Evolutionary conservation across 371 early-diverging fungal species (phyloP), one percentile per base, ranked within the genome.

Genomic region (Mortierella sp.): DNA sequence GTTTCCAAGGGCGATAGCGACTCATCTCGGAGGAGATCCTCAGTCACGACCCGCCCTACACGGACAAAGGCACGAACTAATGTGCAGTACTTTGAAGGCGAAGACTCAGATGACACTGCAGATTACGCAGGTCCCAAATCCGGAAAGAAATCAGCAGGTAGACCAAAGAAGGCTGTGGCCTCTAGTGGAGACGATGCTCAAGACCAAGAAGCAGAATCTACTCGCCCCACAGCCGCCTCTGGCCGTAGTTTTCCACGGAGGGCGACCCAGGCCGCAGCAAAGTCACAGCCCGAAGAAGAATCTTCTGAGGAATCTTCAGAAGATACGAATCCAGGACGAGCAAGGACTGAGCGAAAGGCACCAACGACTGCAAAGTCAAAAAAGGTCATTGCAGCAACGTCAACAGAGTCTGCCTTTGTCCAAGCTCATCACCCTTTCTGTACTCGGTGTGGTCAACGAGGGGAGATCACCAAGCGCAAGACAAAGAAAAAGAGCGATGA

Each of bases 171-270:
- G 45, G 43, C 68, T 37, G 37, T 37, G 18, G 56, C 64, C 12
- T 77, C 79, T n/a, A 77, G 79, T 50, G 72, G 77, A 23, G 77
- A 77, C 15, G 79, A 77, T 66, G 70, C 23, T n/a, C 69, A 65
- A 30, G 72, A 72, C 45, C 79, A 62, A 51, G 76, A 75, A 11
- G 70, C 46, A 23, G 72, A 77, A 26, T 57, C 68, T 11, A 65
- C 68, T 11, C 57, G 72, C 15, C 50, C 76, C 3, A 45, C 62
- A 16, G 59, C 72, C n/a, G 51, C 62, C n/a, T 72, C 79, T 9
- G 72, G 66, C 3, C 72, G 79, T 7, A 72, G 79, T 4, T 77
- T 72, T 51, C 79, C 79, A 0, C 50, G 72, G 23, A 58, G 79
- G 19, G 26, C 43, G 15, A 57, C 62, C 5, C 64, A 65, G 56